Base-by-base conservation (phyloP, 1,284 basidiomycete species). In the Grifola frondosa region DNA sequence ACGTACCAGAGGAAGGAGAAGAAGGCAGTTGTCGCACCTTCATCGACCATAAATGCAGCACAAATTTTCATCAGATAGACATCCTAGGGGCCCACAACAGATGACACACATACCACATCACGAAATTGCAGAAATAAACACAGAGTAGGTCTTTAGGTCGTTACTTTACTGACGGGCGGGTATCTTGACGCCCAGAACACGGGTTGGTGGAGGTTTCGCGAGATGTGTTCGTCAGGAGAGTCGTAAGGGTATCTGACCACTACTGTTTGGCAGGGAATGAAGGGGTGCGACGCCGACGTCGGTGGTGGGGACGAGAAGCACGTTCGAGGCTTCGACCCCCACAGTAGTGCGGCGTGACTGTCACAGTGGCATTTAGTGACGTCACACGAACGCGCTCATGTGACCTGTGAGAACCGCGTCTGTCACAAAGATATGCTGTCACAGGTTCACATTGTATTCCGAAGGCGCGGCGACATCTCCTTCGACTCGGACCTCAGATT, bases 11-110 rank as follows among this genome's bases (percentile, higher is more conserved):
- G 81, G 82, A 40, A 86, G 69, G 46, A 85, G 65, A 45, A 85
- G 74, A 48, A 82, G 70, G 66, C 81, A 85, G 65, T 84, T 83
- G 68, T 84, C 81, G 70, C 81, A 85, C 81, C 81, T 84, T 50
- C 23, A 43, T 22, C 20, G 11, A 30, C 6, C 11, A 40, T 34
- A 30, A 19, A 13, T 35, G 36, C 16, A 42, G 25, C 29, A 30
- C 31, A n/a, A 22, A 21, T 19, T 1, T 33, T 36, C 44, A 37
- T 48, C 25, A 46, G 50, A 15, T 22, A 32, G 42, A 30, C 32
- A 12, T 30, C 30, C 6, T 20, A 20, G 6, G 8, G 22, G 30
- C 30, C 12, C 32, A 13, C 15, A 8, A 8, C 3, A 28, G 20
- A 32, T 26, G 19, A 36, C 6, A 6, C 24, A 45, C 60, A 30